Evolutionary conservation across 148 eudicot species (phyloP).

Genomic region (Cornus suecica): DNA sequence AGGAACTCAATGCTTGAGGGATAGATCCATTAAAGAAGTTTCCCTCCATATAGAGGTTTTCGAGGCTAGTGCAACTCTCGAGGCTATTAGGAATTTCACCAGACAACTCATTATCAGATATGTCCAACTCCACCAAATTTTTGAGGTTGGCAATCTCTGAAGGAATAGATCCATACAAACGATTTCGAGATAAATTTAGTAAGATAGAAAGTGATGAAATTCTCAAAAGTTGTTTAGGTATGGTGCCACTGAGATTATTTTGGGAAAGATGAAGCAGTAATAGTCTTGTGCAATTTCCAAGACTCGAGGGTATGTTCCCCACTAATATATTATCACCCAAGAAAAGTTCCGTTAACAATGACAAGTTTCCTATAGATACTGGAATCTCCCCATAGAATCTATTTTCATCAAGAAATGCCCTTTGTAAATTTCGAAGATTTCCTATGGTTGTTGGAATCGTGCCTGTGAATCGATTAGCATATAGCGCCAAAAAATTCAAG

Average conservation of each 20-base stretch:
- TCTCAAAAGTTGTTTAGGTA: background rate
- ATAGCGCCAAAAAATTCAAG: background rate
- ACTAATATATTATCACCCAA: background rate
- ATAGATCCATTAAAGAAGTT: background rate
- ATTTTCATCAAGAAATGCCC: no score
- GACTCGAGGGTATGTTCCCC: background rate
- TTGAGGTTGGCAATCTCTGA: background rate
- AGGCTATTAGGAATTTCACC: conserved; percentile 1
- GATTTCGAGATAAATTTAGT: background rate
- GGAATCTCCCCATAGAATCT: no score
- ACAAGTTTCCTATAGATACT: no score
- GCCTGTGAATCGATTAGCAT: background rate
- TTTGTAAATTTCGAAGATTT: no score
- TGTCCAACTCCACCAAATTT: background rate
- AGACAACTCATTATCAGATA: background rate
- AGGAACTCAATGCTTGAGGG: background rate
- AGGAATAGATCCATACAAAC: background rate
- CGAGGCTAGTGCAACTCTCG: background rate
- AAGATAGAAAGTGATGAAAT: background rate
- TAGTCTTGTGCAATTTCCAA: background rate
- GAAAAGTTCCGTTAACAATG: background rate
- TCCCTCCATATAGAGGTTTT: background rate
- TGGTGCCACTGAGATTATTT: background rate
- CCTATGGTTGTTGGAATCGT: background rate
- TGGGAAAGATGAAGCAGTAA: background rate